Base-by-base conservation (phyloP, 352 stramenopile genomes). In the Globisporangium okanoganense region DNA sequence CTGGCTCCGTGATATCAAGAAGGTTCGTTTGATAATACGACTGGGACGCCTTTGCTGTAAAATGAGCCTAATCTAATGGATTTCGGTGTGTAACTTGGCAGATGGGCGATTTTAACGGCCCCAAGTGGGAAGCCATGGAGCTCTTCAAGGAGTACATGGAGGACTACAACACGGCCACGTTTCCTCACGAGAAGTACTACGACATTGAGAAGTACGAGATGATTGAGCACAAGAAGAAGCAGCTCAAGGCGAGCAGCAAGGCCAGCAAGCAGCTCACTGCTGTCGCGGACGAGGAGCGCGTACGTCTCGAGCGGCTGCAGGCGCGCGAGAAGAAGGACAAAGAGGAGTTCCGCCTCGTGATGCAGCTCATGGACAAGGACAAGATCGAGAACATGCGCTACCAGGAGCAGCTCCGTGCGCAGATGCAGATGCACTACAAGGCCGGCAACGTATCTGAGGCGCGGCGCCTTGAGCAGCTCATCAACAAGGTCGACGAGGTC, bases 181-280 rank as follows among this genome's bases (percentile, higher is more conserved):
- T 99, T 33, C 95, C 96, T 0, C 94, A 99, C 65, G 83, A 97
- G 20, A 99, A 99, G 65, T 99, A 98, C 80, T 98, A 99, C 67
- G 87, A 99, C 73, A 94, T 98, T 53, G 95, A 98, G 49, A 96
- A 96, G 65, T 99, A 97, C 91, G 97, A 99, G 82, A 96, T 98
- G 86, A 81, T 82, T 22, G 79, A 97, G 64, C 98, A 98, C 65
- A 67, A 93, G 57, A 91, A 94, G 71, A 61, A 93, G 64, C 78
- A 91, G 69, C 69, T 63, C 16, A 88, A 87, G 60, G 63, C 60
- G 36, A 62, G 58, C 22, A 52, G 58, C 5, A 78, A 84, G 55
- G 43, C 62, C 1, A 58, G 58, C 44, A 72, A 73, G 48, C 47
- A 69, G 27, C 50, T 74, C 47, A 50, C 40, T 44, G 67, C 69